phyloP scores from a whole-genome alignment of 371 early-diverging fungal genomes.

The Mycotypha africana region DNA sequence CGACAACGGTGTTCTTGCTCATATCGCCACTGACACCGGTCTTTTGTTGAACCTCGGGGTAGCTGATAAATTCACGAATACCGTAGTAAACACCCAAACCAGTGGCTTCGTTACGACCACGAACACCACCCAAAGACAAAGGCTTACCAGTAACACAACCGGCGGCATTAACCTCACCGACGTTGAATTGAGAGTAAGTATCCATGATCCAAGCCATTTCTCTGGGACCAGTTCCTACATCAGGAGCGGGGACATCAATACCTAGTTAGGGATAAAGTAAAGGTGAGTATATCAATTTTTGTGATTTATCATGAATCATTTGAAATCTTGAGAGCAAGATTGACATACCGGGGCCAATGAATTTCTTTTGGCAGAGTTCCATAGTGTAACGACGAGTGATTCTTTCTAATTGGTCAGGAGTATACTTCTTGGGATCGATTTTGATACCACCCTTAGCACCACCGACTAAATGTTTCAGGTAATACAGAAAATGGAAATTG shows the following conservation, averaged over 20 bases:
- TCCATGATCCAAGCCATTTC: conserved; percentile 94
- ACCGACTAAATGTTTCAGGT: conserved; percentile 47
- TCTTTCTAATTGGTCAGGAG: conserved; percentile 73
- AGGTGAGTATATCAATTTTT: conserved; percentile 4
- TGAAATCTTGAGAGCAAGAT: too few species aligned
- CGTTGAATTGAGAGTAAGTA: conserved; percentile 86
- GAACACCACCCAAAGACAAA: conserved; percentile 81
- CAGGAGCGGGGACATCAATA: conserved; percentile 88
- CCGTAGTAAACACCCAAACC: conserved; percentile 88
- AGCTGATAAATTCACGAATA: conserved; percentile 78
- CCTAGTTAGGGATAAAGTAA: conserved; percentile 11
- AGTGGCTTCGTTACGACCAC: conserved; percentile 88
- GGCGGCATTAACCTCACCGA: conserved; percentile 76
- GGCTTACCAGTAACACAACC: conserved; percentile 92
- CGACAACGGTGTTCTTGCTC: conserved; percentile 60
- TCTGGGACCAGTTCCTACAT: conserved; percentile 83
- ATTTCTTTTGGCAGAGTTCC: conserved; percentile 89
- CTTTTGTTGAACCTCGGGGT: conserved; percentile 73
- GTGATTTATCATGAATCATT: background rate
- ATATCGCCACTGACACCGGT: conserved; percentile 69
- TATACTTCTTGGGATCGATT: conserved; percentile 77
- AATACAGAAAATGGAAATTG: too few species aligned
- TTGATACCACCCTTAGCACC: conserved; percentile 88
- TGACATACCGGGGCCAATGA: conserved; percentile 79
- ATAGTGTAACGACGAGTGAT: conserved; percentile 88